These are phyloP conservation scores for Fusarium vanettenii DNA, from an alignment of 2,329 filamentous ascomycete genomes.

Conservation along the genomic window DNA sequence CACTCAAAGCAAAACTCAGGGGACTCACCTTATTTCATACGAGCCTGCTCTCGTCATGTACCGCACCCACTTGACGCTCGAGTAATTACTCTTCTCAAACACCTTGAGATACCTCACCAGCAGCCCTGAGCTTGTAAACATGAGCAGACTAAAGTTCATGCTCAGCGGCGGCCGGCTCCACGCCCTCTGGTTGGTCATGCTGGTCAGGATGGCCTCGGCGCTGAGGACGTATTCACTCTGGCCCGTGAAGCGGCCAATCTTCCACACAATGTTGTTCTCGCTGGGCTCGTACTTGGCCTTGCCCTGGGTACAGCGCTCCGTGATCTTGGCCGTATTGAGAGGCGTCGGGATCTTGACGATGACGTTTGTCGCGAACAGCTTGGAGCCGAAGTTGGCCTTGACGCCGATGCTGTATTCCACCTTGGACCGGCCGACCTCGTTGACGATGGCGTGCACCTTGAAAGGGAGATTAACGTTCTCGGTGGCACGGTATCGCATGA, in stretches of 20 bases:
- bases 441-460: slow-evolving; percentile 98
- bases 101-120: slow-evolving; percentile 96
- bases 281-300: slow-evolving; percentile 99
- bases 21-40: slow-evolving; percentile 87
- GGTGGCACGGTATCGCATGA: slow-evolving; percentile 98
- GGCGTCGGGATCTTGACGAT: slow-evolving; percentile 94
- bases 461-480: slow-evolving; percentile 99
- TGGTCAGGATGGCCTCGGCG: slow-evolving; percentile 91
- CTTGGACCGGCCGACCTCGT: slow-evolving; percentile 95
- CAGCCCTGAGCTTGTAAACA: slow-evolving; percentile 97
- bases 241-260: slow-evolving; percentile 98
- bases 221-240: slow-evolving; percentile 96
- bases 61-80: slow-evolving; percentile 97
- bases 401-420: slow-evolving; percentile 99
- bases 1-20: not conserved
- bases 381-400: slow-evolving; percentile 94
- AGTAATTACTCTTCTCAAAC: slow-evolving; percentile 99
- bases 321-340: slow-evolving; percentile 94
- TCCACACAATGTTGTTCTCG: slow-evolving; percentile 99
- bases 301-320: slow-evolving; percentile 91
- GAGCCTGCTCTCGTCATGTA: slow-evolving; percentile 99
- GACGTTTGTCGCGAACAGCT: slow-evolving; percentile 97
- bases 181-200: slow-evolving; percentile 97
- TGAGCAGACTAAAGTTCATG: slow-evolving; percentile 91
- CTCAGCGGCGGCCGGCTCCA: slow-evolving; percentile 95